Evolutionary conservation across 805 yeast species (phyloP).

Genomic region (Wickerhamomyces ciferrii): DNA sequence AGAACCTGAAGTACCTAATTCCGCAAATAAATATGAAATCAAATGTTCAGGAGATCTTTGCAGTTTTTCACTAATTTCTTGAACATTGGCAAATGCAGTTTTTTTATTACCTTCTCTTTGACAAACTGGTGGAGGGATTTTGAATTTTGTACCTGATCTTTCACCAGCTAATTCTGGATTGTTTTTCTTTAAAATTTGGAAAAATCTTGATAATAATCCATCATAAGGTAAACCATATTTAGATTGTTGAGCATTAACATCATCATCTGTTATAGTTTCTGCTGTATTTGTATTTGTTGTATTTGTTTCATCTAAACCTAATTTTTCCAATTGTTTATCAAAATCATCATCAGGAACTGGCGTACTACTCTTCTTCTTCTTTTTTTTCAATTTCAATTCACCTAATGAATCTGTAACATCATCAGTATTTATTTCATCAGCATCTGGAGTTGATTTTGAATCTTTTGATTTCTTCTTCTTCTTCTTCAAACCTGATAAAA

Average conservation of each 20-base stretch:
- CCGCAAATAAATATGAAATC: constrained; percentile 95
- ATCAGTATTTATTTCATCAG: constrained; percentile 30
- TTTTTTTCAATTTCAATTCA: constrained; percentile 73
- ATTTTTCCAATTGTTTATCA: constrained; percentile 84
- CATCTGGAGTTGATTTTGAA: constrained; percentile 27
- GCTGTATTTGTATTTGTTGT: too few relatives aligned
- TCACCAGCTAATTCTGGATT: constrained; percentile 99
- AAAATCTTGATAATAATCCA: constrained; percentile 77
- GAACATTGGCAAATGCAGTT: constrained; percentile 93
- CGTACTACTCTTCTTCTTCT: constrained; percentile 66
- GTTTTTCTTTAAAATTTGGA: constrained; percentile 78
- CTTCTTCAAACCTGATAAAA: constrained; percentile 75
- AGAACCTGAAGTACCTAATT: constrained; percentile 98
- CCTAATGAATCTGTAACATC: constrained; percentile 58
- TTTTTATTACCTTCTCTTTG: constrained; percentile 97
- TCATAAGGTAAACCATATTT: constrained; percentile 69
- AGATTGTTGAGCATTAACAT: constrained; percentile 28
- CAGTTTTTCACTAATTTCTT: constrained; percentile 87
- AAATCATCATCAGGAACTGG: constrained; percentile 68
- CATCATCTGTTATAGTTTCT: constrained; percentile 17
- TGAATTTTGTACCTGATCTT: constrained; percentile 83
- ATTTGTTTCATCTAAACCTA: constrained; percentile 67
- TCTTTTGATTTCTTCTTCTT: constrained; percentile 72
- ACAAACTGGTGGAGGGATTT: constrained; percentile 96
- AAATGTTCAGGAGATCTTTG: constrained; percentile 97